phyloP scores from a whole-genome alignment of 1,284 basidiomycete species.

The Baeospora myosura region DNA sequence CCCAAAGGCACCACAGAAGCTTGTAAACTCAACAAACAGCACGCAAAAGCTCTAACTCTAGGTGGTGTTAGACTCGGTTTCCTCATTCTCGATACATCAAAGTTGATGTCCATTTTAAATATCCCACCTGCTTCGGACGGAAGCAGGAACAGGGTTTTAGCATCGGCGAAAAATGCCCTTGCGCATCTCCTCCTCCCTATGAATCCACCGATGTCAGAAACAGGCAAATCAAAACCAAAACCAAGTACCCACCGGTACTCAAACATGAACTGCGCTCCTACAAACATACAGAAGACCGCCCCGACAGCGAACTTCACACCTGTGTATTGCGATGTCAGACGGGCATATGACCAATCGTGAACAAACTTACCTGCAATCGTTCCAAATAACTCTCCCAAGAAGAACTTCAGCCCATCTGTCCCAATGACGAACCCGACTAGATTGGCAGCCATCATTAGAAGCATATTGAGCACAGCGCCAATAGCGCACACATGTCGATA shows the following conservation, averaged over 20 bases:
- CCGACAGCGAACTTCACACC: constrained; percentile 64
- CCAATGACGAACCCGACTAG: constrained; percentile 95
- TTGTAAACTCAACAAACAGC: neutral
- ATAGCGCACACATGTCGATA: constrained; percentile 82
- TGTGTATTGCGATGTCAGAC: constrained; percentile 19
- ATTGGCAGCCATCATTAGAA: constrained; percentile 92
- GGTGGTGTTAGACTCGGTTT: neutral
- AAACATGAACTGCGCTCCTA: constrained; percentile 90
- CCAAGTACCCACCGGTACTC: constrained; percentile 61
- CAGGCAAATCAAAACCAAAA: constrained; percentile 4
- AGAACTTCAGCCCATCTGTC: constrained; percentile 71
- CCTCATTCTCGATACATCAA: no score
- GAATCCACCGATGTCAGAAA: constrained; percentile 7
- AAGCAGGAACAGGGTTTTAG: constrained; percentile 5
- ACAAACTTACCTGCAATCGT: constrained; percentile 51
- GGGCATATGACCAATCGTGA: constrained; percentile 1
- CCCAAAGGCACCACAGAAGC: neutral
- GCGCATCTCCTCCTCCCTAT: constrained; percentile 32
- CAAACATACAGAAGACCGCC: constrained; percentile 66
- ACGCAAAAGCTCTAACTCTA: neutral
- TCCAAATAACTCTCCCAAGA: constrained; percentile 60
- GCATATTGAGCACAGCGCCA: constrained; percentile 80
- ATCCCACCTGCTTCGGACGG: neutral
- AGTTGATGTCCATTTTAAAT: neutral
- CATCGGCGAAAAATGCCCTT: constrained; percentile 15